Base-by-base conservation (phyloP, 2,329 filamentous ascomycete species). In the Colletotrichum chlorophyti region DNA sequence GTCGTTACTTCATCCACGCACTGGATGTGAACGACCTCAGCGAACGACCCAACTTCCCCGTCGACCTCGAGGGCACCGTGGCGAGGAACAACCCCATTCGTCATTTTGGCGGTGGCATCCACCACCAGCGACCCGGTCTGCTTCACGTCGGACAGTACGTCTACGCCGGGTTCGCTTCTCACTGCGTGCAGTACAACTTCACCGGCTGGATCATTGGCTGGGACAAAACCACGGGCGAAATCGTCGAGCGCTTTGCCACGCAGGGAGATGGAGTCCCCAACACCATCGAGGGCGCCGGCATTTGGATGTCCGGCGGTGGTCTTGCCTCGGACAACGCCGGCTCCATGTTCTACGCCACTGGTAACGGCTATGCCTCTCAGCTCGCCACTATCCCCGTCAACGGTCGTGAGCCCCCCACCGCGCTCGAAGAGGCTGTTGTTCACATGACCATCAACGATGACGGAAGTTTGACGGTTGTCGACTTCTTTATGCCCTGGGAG, bases 141-240 rank as follows among this genome's bases (percentile, higher is more conserved):
- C 70, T 78, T 1, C 70, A 79, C 21, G 68, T 78, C 0, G 79
- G 79, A 2, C 72, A 77, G 47, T 75, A 73, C 38, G 70, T 85
- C 6, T 83, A 83, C 51, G 79, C 76, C 0, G 81, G 74, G 0
- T 84, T 85, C 59, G 82, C 80, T 0, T 82, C 80, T 9, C 79
- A 84, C 60, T 85, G 82, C 46, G 82, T 83, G 21, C 74, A 79
- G 53, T 85, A 79, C 66, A 83, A 85, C 64, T 83, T 83, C 60
- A 83, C 81, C 1, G 80, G 81, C 21, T 79, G 77, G 71, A 70
- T 84, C 35, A 72, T 84, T 35, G 79, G 79, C 4, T 75, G 79
- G 65, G 74, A 81, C 66, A 77, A 79, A 57, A 74, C 71, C 1
- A 72, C 68, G 0, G 73, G 73, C 12, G 63, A 70, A 17, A 61